phyloP scores from a whole-genome alignment of 2,329 filamentous ascomycete genomes.

The Ceratocystiopsis minuta region DNA sequence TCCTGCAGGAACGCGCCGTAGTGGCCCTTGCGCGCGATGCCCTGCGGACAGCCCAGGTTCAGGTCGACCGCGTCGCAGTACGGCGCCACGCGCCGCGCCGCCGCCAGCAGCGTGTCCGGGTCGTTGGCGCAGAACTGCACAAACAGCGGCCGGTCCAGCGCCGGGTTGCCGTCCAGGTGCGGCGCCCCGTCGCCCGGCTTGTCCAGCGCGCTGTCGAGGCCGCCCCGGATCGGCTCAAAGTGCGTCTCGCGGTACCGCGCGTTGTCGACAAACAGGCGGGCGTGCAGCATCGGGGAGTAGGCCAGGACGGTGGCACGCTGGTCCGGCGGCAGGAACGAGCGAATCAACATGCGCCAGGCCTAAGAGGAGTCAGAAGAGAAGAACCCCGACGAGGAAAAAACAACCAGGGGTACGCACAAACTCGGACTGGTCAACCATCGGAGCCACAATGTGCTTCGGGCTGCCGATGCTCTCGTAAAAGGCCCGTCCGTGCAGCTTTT shows the following conservation, averaged over 20 bases:
- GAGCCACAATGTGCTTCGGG: constrained; percentile 77
- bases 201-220: constrained; percentile 5
- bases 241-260: constrained; percentile 59
- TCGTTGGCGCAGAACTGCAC: constrained; percentile 95
- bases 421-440: constrained; percentile 97
- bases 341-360: constrained; percentile 94
- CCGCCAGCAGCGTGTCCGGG: constrained; percentile 58
- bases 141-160: constrained; percentile 72
- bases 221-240: constrained; percentile 47
- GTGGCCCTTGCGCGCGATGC: constrained; percentile 75
- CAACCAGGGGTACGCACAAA: constrained; percentile 70
- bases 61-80: constrained; percentile 92
- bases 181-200: constrained; percentile 16
- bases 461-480: constrained; percentile 94
- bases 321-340: constrained; percentile 64
- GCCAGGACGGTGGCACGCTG: constrained; percentile 52
- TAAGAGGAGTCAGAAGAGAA: too few relatives aligned
- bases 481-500: constrained; percentile 63
- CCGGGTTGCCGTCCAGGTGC: constrained; percentile 66
- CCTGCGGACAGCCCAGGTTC: constrained; percentile 90
- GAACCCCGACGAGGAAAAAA: too few relatives aligned
- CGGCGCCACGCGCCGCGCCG: constrained; percentile 61
- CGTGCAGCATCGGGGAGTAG: constrained; percentile 94
- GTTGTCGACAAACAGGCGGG: constrained; percentile 66
- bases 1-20: constrained; percentile 95